phyloP scores from a whole-genome alignment of 2,329 filamentous ascomycete species.

The Neofusicoccum ribis region DNA sequence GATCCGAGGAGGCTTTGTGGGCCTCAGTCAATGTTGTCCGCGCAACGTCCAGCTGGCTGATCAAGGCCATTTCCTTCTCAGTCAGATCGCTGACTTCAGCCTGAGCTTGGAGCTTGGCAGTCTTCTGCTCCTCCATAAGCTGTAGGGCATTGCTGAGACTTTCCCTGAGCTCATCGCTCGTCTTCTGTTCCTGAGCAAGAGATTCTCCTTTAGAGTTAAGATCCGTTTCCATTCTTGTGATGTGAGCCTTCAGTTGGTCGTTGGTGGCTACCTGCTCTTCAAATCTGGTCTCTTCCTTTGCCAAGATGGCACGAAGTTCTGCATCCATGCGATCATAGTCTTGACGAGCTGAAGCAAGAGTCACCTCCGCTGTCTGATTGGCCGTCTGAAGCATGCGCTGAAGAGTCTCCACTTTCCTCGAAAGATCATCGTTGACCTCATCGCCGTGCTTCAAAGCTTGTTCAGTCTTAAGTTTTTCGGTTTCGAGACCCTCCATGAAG shows the following conservation, averaged over 20 bases:
- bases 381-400: constrained; percentile 41
- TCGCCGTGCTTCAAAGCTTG: constrained; percentile 41
- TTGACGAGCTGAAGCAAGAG: constrained; percentile 27
- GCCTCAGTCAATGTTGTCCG: neutral
- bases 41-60: constrained; percentile 23
- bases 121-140: constrained; percentile 28
- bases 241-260: constrained; percentile 16
- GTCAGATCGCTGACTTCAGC: constrained; percentile 29
- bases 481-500: constrained; percentile 40
- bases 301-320: constrained; percentile 29
- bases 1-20: neutral
- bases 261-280: constrained; percentile 28
- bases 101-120: constrained; percentile 20
- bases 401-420: constrained; percentile 32
- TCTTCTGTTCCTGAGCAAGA: constrained; percentile 20
- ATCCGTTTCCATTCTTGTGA: neutral
- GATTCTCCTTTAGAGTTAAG: neutral
- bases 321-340: constrained; percentile 39
- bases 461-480: constrained; percentile 41
- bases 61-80: constrained; percentile 24
- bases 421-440: constrained; percentile 40
- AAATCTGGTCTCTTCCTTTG: constrained; percentile 46
- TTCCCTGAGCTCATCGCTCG: constrained; percentile 33
- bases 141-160: constrained; percentile 28
- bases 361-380: constrained; percentile 34